These are phyloP conservation scores for Pythium periplocum DNA, from an alignment of 352 stramenopile species.

Conservation along the genomic window DNA sequence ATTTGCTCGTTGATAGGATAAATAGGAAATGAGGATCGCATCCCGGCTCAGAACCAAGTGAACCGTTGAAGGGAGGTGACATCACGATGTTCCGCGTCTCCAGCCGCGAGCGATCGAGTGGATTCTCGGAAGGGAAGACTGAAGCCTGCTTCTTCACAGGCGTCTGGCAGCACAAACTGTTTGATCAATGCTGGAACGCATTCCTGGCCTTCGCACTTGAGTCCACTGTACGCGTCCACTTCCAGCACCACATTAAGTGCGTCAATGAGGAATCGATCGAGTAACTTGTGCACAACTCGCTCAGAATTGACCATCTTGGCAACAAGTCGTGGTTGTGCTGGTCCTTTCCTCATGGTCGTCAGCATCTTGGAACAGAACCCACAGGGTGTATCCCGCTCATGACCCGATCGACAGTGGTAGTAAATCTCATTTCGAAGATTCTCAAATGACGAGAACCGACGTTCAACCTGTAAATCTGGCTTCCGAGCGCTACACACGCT, in stretches of 20 bases:
- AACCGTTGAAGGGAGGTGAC: no score
- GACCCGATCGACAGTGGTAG: slow-evolving; percentile 10
- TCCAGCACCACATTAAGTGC: background rate
- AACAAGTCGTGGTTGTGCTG: slow-evolving; percentile 5
- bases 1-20: no score
- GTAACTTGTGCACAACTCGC: background rate
- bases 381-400: slow-evolving; percentile 2
- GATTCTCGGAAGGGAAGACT: no score
- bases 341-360: slow-evolving; percentile 3
- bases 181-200: background rate
- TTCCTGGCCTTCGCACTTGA: background rate
- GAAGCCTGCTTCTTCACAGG: no score
- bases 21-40: no score
- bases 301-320: slow-evolving; percentile 11
- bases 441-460: slow-evolving; percentile 11
- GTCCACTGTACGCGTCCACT: background rate
- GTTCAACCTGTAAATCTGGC: slow-evolving; percentile 3
- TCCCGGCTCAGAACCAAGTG: no score
- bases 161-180: background rate
- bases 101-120: no score
- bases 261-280: slow-evolving; percentile 10
- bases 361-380: slow-evolving; percentile 6
- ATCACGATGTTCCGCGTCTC: no score
- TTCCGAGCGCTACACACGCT: no score
- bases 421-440: slow-evolving; percentile 15